phyloP scores from a whole-genome alignment of 441 rosid species.

The Arabidopsis hybrid region DNA sequence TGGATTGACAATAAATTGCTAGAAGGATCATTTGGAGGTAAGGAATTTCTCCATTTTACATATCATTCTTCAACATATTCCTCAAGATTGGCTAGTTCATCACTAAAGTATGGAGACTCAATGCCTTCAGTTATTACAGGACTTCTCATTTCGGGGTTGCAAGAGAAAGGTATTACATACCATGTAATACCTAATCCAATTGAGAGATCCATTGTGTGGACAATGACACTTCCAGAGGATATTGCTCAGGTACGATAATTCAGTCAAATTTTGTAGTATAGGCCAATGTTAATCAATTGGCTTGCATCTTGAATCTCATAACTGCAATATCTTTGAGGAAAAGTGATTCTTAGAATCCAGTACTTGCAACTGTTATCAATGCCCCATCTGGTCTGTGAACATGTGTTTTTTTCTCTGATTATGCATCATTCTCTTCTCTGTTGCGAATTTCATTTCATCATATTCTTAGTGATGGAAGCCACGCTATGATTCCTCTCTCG shows the following conservation, averaged over 20 bases:
- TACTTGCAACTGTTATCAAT: constrained; percentile 15
- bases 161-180: constrained; percentile 78
- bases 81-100: constrained; percentile 7
- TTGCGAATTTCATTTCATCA: neutral
- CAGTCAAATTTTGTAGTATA: neutral
- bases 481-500: neutral
- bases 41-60: constrained; percentile 29
- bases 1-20: constrained; percentile 76
- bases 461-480: constrained; percentile 5
- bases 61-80: neutral
- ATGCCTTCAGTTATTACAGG: constrained; percentile 54
- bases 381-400: constrained; percentile 4
- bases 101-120: constrained; percentile 36
- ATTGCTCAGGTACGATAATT: constrained; percentile 65
- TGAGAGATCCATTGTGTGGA: constrained; percentile 89
- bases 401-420: constrained; percentile 27
- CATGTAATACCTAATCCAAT: constrained; percentile 73
- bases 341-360: constrained; percentile 2
- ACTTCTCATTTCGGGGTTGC: constrained; percentile 74
- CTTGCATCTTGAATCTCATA: constrained; percentile 24
- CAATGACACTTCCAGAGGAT: constrained; percentile 76
- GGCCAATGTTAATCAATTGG: neutral
- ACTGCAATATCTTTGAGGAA: neutral
- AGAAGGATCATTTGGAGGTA: constrained; percentile 90
- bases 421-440: neutral